Evolutionary conservation across 768 basidiomycete species (phyloP).

Genomic region (Phylloporus sp.): DNA sequence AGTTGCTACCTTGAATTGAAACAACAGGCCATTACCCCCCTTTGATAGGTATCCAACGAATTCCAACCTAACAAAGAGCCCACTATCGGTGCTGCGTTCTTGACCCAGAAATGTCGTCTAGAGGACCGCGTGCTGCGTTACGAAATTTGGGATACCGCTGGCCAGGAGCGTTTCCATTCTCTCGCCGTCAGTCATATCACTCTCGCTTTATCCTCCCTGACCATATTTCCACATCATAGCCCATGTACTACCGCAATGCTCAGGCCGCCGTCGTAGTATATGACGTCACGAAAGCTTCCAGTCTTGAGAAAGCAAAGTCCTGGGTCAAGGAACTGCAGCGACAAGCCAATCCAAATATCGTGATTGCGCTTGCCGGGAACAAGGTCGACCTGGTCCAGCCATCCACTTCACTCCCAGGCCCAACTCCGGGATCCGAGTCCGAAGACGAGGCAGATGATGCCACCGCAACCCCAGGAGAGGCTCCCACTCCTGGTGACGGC

Average conservation of each 20-base stretch:
- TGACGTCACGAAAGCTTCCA: constrained; percentile 93
- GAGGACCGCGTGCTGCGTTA: constrained; percentile 92
- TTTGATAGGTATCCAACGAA: constrained; percentile 80
- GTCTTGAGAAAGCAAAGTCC: constrained; percentile 97
- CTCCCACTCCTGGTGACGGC: constrained; percentile 41
- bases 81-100: constrained; percentile 94
- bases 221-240: constrained; percentile 39
- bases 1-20: constrained; percentile 29
- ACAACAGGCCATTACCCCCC: neutral
- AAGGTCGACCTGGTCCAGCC: constrained; percentile 88
- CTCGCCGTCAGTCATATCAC: constrained; percentile 62
- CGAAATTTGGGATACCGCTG: constrained; percentile 97
- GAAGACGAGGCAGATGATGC: constrained; percentile 92
- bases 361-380: constrained; percentile 97
- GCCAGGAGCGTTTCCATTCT: constrained; percentile 96
- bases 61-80: constrained; percentile 99
- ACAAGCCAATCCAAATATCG: constrained; percentile 98
- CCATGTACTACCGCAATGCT: constrained; percentile 99
- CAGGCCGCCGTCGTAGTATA: constrained; percentile 98
- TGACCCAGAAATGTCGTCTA: constrained; percentile 91
- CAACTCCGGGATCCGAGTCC: constrained; percentile 55
- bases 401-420: constrained; percentile 46
- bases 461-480: constrained; percentile 78
- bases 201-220: constrained; percentile 3
- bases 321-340: constrained; percentile 99